Conservation (phyloP, 78 protist genomes). For the Cavenderia fasciculata region DNA sequence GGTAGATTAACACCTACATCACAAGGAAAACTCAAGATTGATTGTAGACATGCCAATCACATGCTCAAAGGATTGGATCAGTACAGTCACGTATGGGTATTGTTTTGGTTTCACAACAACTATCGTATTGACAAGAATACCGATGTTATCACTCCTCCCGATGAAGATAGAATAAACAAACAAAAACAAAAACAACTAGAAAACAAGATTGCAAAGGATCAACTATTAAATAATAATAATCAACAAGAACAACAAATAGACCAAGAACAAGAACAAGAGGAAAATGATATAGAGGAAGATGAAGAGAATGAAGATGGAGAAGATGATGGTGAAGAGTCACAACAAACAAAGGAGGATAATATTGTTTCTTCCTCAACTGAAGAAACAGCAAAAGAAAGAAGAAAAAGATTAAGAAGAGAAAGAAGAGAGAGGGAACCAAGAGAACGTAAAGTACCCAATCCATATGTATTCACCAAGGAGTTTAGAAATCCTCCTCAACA, state of each 20-base stretch:
- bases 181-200: neutral
- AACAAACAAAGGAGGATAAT: too few species aligned
- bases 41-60: constrained; percentile 9
- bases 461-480: neutral
- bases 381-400: neutral
- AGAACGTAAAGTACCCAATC: neutral
- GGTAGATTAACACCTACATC: constrained; percentile 67
- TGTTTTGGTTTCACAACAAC: constrained; percentile 79
- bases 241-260: neutral
- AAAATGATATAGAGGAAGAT: neutral
- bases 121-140: neutral
- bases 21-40: constrained; percentile 18
- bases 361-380: too few species aligned
- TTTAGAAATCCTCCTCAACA: neutral
- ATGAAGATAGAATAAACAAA: neutral
- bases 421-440: neutral
- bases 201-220: neutral
- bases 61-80: constrained; percentile 27
- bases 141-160: too few species aligned
- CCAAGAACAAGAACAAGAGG: neutral
- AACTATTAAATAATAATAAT: neutral
- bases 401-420: neutral
- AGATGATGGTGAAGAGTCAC: too few species aligned
- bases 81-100: constrained; percentile 88
- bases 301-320: neutral